These are phyloP conservation scores for Pseudogymnoascus sp. DNA, from an alignment of 2,329 filamentous ascomycete genomes.

Conservation along the genomic window DNA sequence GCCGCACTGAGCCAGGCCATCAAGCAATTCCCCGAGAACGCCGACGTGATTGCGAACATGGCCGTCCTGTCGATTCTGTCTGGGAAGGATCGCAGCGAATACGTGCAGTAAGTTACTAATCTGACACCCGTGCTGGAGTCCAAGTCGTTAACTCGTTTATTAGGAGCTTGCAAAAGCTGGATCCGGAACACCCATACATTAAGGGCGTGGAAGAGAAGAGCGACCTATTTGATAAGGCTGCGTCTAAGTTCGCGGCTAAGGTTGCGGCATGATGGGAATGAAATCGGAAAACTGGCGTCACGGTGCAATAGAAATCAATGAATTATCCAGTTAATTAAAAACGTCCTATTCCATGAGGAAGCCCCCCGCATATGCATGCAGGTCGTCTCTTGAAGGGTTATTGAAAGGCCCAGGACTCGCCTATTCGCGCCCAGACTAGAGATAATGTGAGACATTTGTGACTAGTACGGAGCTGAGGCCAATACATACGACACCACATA, in stretches of 20 bases:
- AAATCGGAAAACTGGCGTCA: constrained; percentile 4
- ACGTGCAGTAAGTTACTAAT: constrained; percentile 48
- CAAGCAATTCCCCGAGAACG: constrained; percentile 62
- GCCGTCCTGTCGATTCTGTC: constrained; percentile 71
- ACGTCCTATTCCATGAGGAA: not conserved
- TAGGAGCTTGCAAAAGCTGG: constrained; percentile 49
- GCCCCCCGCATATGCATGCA: not conserved
- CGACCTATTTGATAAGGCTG: constrained; percentile 77
- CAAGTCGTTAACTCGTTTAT: constrained; percentile 9
- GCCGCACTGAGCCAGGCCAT: constrained; percentile 75
- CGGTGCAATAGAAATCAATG: constrained; percentile 6
- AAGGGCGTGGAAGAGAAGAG: constrained; percentile 77
- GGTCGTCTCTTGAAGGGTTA: not conserved
- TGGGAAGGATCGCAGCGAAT: constrained; percentile 62
- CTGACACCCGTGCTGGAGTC: not conserved
- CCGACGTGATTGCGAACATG: constrained; percentile 73
- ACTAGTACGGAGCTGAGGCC: not conserved
- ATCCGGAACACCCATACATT: constrained; percentile 64
- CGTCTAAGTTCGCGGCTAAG: constrained; percentile 79
- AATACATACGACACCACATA: not conserved
- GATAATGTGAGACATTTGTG: not conserved
- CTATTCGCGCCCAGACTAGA: not conserved
- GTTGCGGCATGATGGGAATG: constrained; percentile 46
- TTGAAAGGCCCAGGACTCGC: not conserved
- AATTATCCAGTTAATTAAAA: constrained; percentile 1